These are phyloP conservation scores for Cystofilobasidium ferigula DNA, from an alignment of 768 basidiomycete species.

Conservation along the genomic window DNA sequence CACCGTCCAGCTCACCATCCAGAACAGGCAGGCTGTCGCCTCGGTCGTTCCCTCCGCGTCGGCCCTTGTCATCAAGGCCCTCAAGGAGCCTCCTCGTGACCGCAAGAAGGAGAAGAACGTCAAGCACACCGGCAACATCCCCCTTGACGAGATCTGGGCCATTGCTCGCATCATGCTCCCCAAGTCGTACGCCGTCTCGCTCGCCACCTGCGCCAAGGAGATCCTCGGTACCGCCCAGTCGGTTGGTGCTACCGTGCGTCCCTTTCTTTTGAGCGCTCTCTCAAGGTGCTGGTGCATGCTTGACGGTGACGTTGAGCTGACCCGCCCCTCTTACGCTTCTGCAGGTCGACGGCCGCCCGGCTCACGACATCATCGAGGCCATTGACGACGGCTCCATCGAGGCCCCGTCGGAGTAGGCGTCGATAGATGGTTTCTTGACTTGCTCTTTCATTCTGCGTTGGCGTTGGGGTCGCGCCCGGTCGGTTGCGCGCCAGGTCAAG, in stretches of 20 bases:
- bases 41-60: slow-evolving; percentile 94
- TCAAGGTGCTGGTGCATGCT: no score
- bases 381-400: slow-evolving; percentile 36
- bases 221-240: slow-evolving; percentile 96
- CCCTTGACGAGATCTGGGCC: slow-evolving; percentile 69
- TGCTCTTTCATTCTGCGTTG: no score
- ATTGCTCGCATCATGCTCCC: slow-evolving; percentile 68
- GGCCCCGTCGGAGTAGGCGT: neutral
- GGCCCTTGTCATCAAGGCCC: slow-evolving; percentile 91
- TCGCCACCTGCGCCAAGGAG: slow-evolving; percentile 86
- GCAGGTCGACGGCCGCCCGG: slow-evolving; percentile 66
- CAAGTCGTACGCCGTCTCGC: slow-evolving; percentile 86
- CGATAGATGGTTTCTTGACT: neutral
- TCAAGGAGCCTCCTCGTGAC: slow-evolving; percentile 98
- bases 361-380: slow-evolving; percentile 71
- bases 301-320: no score
- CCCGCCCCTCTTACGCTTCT: neutral
- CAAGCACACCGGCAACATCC: slow-evolving; percentile 89
- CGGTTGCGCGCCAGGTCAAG: no score
- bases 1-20: slow-evolving; percentile 96
- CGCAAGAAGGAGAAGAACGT: slow-evolving; percentile 99
- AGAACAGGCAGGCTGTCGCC: slow-evolving; percentile 97
- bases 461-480: no score
- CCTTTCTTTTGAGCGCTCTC: neutral
- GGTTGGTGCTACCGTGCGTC: slow-evolving; percentile 67